These are phyloP conservation scores for Solanum paucissectum DNA, from an alignment of 257 asterid genomes.

Conservation along the genomic window DNA sequence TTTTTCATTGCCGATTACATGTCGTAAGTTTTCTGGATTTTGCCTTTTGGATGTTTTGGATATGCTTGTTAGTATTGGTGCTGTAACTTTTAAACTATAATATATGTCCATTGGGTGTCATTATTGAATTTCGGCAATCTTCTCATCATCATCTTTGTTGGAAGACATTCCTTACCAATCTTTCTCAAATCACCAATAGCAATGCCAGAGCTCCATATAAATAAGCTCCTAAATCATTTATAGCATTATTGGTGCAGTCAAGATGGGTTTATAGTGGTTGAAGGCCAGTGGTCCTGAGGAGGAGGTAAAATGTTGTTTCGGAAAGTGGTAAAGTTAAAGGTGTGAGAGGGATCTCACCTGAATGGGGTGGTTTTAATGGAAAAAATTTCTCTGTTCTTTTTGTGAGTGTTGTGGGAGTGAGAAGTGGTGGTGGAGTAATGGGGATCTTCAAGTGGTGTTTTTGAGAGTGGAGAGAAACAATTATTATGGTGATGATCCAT, in stretches of 20 bases:
- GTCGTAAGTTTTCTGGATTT: slow-evolving; percentile 49
- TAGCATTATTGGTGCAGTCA: neutral
- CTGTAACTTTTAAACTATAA: neutral
- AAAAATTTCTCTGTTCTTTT: neutral
- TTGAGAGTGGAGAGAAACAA: neutral
- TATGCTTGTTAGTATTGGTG: neutral
- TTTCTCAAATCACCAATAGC: neutral
- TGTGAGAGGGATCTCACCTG: neutral
- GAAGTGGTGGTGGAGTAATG: neutral
- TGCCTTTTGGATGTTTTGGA: neutral
- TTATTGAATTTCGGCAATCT: neutral
- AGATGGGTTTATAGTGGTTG: neutral
- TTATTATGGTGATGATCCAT: neutral
- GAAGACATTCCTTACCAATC: neutral
- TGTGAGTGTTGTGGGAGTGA: neutral
- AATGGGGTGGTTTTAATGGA: neutral
- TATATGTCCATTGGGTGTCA: neutral
- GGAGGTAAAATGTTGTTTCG: neutral
- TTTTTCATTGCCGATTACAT: slow-evolving; percentile 61
- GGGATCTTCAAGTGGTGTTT: neutral
- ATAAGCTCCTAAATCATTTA: neutral
- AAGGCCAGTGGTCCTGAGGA: neutral
- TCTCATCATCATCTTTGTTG: neutral
- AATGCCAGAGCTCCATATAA: neutral
- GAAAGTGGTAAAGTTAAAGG: neutral